phyloP scores from a whole-genome alignment of 2,329 filamentous ascomycete genomes.

The Colletotrichum sp. region DNA sequence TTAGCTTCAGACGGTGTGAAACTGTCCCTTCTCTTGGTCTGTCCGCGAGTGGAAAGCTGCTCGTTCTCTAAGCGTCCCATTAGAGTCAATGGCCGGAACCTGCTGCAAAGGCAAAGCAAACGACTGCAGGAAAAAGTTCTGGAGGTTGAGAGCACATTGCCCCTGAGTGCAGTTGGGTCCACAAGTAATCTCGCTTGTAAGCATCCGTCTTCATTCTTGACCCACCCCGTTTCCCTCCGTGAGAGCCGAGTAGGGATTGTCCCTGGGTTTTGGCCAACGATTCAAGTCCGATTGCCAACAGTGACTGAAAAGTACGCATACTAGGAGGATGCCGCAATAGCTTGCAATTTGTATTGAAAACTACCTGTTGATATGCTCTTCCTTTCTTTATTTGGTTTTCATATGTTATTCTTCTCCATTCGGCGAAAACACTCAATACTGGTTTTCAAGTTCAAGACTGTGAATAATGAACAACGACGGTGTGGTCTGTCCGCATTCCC shows the following conservation, averaged over 20 bases:
- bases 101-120: neutral
- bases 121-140: neutral
- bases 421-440: neutral
- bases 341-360: neutral
- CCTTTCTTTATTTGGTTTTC: neutral
- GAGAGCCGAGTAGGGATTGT: neutral
- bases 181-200: neutral
- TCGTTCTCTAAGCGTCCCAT: neutral
- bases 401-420: neutral
- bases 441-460: neutral
- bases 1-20: neutral
- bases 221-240: neutral
- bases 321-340: neutral
- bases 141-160: neutral
- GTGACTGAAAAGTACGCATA: neutral
- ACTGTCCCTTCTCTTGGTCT: neutral
- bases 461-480: neutral
- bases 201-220: neutral
- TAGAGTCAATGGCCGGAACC: neutral
- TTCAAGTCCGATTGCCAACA: neutral
- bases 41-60: neutral
- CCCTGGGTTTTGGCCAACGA: neutral
- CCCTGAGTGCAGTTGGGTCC: neutral
- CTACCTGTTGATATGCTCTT: neutral
- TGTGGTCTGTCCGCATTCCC: neutral